Evolutionary conservation across 2,329 filamentous ascomycete genomes (phyloP).

Genomic region (Fusarium devonianum): DNA sequence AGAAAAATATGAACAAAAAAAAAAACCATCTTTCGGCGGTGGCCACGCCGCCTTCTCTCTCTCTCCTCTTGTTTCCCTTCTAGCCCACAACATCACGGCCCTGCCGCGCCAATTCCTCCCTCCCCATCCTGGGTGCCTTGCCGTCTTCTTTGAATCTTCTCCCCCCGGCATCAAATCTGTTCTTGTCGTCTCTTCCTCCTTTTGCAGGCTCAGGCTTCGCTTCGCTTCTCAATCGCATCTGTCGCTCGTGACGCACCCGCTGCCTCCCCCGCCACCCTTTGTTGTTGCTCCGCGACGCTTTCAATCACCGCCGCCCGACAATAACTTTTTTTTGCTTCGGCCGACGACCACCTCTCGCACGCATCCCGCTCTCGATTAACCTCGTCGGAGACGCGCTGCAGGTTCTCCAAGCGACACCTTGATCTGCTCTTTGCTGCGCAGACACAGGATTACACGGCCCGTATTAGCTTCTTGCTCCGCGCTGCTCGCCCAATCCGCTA

Average conservation of each 20-base stretch:
- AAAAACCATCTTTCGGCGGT: conserved; percentile 40
- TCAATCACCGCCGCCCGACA: conserved; percentile 18
- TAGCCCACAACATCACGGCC: conserved; percentile 49
- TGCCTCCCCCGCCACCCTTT: conserved; percentile 28
- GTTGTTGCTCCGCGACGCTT: conserved; percentile 34
- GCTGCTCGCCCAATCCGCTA: conserved; percentile 22
- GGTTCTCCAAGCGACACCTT: conserved; percentile 18
- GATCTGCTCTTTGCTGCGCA: conserved; percentile 34
- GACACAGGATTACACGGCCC: conserved; percentile 16
- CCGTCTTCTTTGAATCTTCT: conserved; percentile 47
- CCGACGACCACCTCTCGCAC: conserved; percentile 17
- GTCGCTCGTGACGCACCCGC: conserved; percentile 28
- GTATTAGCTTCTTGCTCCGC: conserved; percentile 23
- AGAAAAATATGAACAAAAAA: conserved; percentile 28
- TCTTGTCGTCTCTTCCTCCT: conserved; percentile 43
- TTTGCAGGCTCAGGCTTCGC: conserved; percentile 34
- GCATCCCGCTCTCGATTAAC: conserved; percentile 14
- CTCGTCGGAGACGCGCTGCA: conserved; percentile 10
- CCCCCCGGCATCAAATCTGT: conserved; percentile 45
- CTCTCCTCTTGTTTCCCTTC: conserved; percentile 37
- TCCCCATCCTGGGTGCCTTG: conserved; percentile 50
- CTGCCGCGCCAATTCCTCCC: conserved; percentile 54
- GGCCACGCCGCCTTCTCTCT: conserved; percentile 30
- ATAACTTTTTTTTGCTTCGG: conserved; percentile 5
- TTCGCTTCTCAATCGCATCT: conserved; percentile 22